These are phyloP conservation scores for Typha latifolia DNA, from an alignment of 176 grass and related monocot species.

Conservation along the genomic window DNA sequence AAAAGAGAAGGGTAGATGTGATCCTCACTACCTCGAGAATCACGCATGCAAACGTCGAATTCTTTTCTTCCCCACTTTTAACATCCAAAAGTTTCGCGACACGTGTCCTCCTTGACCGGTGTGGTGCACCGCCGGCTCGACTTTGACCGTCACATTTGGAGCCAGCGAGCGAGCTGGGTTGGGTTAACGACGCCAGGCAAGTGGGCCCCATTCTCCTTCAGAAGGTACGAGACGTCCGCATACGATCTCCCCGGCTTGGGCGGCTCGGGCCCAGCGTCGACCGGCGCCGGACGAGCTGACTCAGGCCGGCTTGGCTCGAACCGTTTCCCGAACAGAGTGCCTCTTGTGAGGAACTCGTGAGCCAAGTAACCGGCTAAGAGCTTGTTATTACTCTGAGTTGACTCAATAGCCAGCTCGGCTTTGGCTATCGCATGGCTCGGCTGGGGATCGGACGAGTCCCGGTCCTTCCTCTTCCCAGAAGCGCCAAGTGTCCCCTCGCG, in stretches of 20 bases:
- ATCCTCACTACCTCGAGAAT: too few species aligned
- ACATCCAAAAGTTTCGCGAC: background rate
- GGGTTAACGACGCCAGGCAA: constrained; percentile 15
- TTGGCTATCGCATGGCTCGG: background rate
- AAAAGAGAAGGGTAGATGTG: too few species aligned
- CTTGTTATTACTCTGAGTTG: background rate
- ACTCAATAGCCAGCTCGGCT: background rate
- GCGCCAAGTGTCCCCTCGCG: background rate
- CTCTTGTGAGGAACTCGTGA: constrained; percentile 18
- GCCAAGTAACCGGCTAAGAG: constrained; percentile 17
- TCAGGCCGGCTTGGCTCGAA: background rate
- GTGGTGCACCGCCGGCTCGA: background rate
- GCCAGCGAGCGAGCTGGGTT: constrained; percentile 9
- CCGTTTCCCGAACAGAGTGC: constrained; percentile 8
- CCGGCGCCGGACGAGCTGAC: background rate
- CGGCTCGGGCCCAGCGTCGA: background rate
- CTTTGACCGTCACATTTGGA: constrained; percentile 10
- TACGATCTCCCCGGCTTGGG: background rate
- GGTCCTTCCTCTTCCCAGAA: constrained; percentile 17
- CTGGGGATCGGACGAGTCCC: background rate
- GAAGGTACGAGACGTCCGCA: constrained; percentile 3
- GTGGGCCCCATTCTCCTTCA: constrained; percentile 1
- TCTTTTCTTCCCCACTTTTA: background rate
- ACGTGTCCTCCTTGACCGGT: background rate
- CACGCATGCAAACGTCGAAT: background rate